Percentiles rank a stretch among this genome's conserved stretches.
These are phyloP conservation scores for Colletotrichum karsti DNA, from an alignment of 2,329 filamentous ascomycete species.

Conservation along the genomic window DNA sequence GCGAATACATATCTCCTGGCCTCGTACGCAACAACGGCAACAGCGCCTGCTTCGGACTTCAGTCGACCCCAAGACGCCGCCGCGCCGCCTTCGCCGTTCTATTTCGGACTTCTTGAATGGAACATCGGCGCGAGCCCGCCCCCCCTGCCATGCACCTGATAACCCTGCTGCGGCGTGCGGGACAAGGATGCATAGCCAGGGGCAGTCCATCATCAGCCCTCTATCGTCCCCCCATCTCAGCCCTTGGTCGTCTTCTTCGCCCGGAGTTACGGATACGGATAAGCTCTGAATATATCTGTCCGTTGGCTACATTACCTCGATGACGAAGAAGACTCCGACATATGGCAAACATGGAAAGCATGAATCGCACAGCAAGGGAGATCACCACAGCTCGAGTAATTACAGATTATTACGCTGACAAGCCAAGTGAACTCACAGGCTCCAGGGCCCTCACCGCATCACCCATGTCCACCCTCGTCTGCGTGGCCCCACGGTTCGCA, in stretches of 20 bases:
- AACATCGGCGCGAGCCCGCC: not conserved
- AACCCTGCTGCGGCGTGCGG: not conserved
- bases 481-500: not conserved
- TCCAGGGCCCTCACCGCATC: not conserved
- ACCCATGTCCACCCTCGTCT: not conserved
- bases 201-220: not conserved
- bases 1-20: no score
- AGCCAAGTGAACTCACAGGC: no score
- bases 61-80: not conserved
- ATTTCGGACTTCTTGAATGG: conserved; percentile 17
- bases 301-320: no score
- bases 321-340: no score
- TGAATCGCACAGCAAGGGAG: not conserved
- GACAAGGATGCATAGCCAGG: not conserved
- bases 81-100: not conserved
- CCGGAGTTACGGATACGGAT: no score
- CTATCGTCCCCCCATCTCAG: no score
- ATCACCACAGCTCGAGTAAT: not conserved
- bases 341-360: not conserved
- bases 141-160: not conserved
- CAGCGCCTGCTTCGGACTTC: not conserved
- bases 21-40: not conserved
- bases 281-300: no score
- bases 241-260: no score
- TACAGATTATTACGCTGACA: no score